phyloP scores from a whole-genome alignment of 2,329 filamentous ascomycete genomes.

The Hypoxylon sp. region DNA sequence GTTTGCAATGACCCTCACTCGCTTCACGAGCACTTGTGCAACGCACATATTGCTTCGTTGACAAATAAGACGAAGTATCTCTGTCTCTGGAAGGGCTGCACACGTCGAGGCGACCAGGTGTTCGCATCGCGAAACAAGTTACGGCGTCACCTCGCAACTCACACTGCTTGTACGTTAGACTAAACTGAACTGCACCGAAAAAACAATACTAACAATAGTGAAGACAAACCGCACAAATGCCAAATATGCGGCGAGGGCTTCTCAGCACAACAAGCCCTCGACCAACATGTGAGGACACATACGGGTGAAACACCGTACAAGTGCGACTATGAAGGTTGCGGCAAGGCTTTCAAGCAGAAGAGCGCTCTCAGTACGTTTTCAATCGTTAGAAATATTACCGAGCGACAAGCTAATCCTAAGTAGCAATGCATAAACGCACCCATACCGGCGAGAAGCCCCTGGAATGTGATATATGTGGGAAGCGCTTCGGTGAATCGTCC shows the following conservation, averaged over 20 bases:
- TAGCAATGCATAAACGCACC: constrained; percentile 77
- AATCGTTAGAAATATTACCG: neutral
- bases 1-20: constrained; percentile 45
- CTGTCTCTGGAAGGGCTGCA: constrained; percentile 54
- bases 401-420: constrained; percentile 33
- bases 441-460: constrained; percentile 77
- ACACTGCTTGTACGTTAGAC: constrained; percentile 52
- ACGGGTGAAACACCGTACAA: constrained; percentile 75
- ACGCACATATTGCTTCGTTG: constrained; percentile 47
- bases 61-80: constrained; percentile 51
- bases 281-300: constrained; percentile 77
- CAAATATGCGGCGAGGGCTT: constrained; percentile 70
- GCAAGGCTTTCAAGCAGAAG: constrained; percentile 75
- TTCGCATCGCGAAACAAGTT: constrained; percentile 55
- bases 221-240: constrained; percentile 72
- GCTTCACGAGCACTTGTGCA: constrained; percentile 51
- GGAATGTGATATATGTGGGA: constrained; percentile 70
- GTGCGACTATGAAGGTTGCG: constrained; percentile 67
- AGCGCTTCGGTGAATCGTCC: constrained; percentile 75
- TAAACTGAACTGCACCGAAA: neutral
- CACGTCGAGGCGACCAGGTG: constrained; percentile 47
- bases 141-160: constrained; percentile 54
- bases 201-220: constrained; percentile 42
- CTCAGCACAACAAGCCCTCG: constrained; percentile 77
- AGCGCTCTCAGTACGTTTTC: constrained; percentile 72